A percentile compares a stretch with the other conserved stretches of the same genome.
Conservation (phyloP, 495 filamentous ascomycete species). For the Umbilicaria muhlenbergii region DNA sequence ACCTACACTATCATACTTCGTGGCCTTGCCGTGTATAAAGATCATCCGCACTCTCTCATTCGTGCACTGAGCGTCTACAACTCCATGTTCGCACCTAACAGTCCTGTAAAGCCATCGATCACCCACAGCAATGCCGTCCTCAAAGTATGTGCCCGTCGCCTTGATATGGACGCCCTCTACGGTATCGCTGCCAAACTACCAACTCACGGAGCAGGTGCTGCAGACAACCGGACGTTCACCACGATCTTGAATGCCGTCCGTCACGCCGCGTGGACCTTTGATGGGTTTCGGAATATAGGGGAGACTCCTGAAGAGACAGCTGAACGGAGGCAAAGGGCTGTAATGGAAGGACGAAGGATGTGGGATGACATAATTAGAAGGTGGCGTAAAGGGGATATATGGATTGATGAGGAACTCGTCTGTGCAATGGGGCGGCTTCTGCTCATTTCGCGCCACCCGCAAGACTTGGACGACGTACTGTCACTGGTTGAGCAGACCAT, state of each 20-base stretch:
- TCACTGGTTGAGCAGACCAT: constrained; percentile 63
- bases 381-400: constrained; percentile 53
- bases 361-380: constrained; percentile 66
- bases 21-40: constrained; percentile 44
- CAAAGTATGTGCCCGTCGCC: constrained; percentile 53
- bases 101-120: constrained; percentile 44
- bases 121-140: constrained; percentile 80
- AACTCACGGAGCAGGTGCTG: constrained; percentile 37
- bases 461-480: constrained; percentile 53
- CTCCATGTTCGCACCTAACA: constrained; percentile 43
- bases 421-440: constrained; percentile 63
- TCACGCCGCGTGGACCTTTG: constrained; percentile 16
- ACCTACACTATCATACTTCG: constrained; percentile 76
- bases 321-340: constrained; percentile 18
- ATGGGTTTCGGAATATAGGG: constrained; percentile 13
- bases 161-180: constrained; percentile 63
- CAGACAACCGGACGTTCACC: constrained; percentile 60
- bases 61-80: constrained; percentile 57
- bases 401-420: constrained; percentile 58
- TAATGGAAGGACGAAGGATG: constrained; percentile 46
- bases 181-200: constrained; percentile 49
- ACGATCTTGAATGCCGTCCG: constrained; percentile 62
- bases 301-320: constrained; percentile 22
- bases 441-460: constrained; percentile 36
- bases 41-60: constrained; percentile 34